Base-by-base conservation (phyloP, 2,329 filamentous ascomycete genomes). In the Cladosporium colombiae region DNA sequence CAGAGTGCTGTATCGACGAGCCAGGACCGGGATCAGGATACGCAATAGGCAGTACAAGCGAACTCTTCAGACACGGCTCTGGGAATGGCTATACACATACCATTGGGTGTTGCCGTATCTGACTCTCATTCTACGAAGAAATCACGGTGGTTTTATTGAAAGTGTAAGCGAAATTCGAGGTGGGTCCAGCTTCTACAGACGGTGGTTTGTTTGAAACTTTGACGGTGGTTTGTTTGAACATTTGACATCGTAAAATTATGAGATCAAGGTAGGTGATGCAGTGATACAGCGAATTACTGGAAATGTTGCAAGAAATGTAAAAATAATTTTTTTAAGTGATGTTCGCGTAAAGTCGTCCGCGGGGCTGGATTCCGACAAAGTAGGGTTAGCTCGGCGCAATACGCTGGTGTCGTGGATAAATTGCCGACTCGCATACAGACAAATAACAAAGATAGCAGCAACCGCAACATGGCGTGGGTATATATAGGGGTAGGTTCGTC, bases 41-140 rank as follows among this genome's bases (percentile, higher is more conserved):
- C n/a, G n/a, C n/a, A n/a, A n/a, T n/a, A n/a, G n/a, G n/a, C n/a
- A n/a, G n/a, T n/a, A n/a, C n/a, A n/a, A n/a, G n/a, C n/a, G n/a
- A n/a, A n/a, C n/a, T n/a, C n/a, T n/a, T n/a, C n/a, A n/a, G n/a
- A n/a, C n/a, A n/a, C n/a, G n/a, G n/a, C n/a, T n/a, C n/a, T n/a
- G n/a, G n/a, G n/a, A n/a, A n/a, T n/a, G n/a, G n/a, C n/a, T n/a
- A n/a, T n/a, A n/a, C n/a, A n/a, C n/a, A n/a, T n/a, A n/a, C n/a
- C n/a, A n/a, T n/a, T n/a, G n/a, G n/a, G n/a, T n/a, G n/a, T n/a
- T n/a, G n/a, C n/a, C n/a, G n/a, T n/a, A n/a, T n/a, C n/a, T 57
- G 31, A 57, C 55, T 57, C n/a, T 57, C 55, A 57, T 57, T 57
- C 55, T 57, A 40, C 55, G 55, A 57, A 57, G 55, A 57, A 57